Base-by-base conservation (phyloP, 495 filamentous ascomycete species). In the Mycothermus thermophilus region DNA sequence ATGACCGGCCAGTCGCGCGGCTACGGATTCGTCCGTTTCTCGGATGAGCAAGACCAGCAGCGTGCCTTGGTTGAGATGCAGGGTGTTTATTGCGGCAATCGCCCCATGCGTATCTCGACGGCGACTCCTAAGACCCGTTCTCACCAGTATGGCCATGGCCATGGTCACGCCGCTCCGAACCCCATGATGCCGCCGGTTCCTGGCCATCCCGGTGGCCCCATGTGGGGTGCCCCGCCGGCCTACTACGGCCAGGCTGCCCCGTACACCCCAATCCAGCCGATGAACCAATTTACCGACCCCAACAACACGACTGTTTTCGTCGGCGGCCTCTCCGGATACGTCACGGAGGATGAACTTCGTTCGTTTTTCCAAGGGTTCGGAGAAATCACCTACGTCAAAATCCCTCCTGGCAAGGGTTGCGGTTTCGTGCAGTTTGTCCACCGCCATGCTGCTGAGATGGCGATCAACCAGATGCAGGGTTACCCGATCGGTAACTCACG, bases 271-370 rank as follows among this genome's bases (percentile, higher is more conserved):
- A 52, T 67, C 41, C 86, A 93, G 63, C 86, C 86, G 11, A 99
- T 99, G 90, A 99, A 99, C 60, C 90, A 99, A 62, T 99, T 99
- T 65, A 99, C 90, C 21, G 90, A 99, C 49, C 90, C 90, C n/a
- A 99, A 99, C 72, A 99, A 99, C 67, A 99, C 90, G 30, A 99
- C 90, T 16, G 90, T 99, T 41, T 99, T 99, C 50, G 90, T 99
- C 40, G 90, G 90, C 47, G 90, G 90, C 29, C 75, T 99, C 2
- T 95, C 87, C 22, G 90, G 90, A 34, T 99, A 99, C 54, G 90
- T 99, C 32, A 99, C 90, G 37, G 90, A 99, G 66, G 90, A 99
- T 55, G 90, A 99, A 66, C 82, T 99, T 17, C 82, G 90, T 34
- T 95, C 87, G 8, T 99, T 99, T 72, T 99, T 99, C 78, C 90